Percentiles rank a stretch among this genome's conserved stretches.
These are phyloP conservation scores for Aspergillus heteromorphus DNA, from an alignment of 495 filamentous ascomycete genomes.

Conservation along the genomic window DNA sequence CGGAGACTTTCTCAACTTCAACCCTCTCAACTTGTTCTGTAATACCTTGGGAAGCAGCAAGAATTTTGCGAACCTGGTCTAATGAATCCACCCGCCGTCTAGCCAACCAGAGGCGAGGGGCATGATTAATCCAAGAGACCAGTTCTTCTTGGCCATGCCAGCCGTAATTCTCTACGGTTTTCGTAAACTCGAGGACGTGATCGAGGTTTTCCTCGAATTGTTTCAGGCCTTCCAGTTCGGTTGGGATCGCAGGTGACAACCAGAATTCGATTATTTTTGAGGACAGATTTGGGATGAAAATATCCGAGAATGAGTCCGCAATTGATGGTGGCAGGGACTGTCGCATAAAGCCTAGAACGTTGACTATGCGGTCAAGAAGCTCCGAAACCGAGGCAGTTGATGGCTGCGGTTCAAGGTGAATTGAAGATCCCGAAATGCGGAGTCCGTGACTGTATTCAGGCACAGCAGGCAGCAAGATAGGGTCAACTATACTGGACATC, in stretches of 20 bases:
- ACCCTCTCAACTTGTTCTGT: conserved; percentile 70
- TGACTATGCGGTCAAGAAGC: conserved; percentile 45
- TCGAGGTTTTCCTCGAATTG: conserved; percentile 62
- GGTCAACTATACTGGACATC: conserved; percentile 26
- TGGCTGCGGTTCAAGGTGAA: conserved; percentile 26
- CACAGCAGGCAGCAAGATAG: conserved; percentile 25
- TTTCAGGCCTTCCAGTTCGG: conserved; percentile 60
- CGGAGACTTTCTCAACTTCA: conserved; percentile 73
- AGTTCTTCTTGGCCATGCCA: conserved; percentile 68
- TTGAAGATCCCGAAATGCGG: conserved; percentile 23
- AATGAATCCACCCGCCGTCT: conserved; percentile 74
- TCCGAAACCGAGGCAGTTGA: conserved; percentile 25
- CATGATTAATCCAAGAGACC: conserved; percentile 72
- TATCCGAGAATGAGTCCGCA: conserved; percentile 53
- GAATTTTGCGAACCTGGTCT: conserved; percentile 62
- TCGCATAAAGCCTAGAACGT: conserved; percentile 60
- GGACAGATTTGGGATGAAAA: conserved; percentile 61
- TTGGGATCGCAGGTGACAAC: conserved; percentile 71
- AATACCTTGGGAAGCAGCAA: conserved; percentile 57
- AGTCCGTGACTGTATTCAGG: conserved; percentile 27
- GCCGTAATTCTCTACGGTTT: conserved; percentile 51
- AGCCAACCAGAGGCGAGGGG: conserved; percentile 78
- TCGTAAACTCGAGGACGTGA: conserved; percentile 56
- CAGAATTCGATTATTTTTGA: conserved; percentile 63
- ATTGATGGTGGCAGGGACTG: conserved; percentile 60